phyloP scores from a whole-genome alignment of 176 grass and related monocot species.

The Oryza glaberrima region DNA sequence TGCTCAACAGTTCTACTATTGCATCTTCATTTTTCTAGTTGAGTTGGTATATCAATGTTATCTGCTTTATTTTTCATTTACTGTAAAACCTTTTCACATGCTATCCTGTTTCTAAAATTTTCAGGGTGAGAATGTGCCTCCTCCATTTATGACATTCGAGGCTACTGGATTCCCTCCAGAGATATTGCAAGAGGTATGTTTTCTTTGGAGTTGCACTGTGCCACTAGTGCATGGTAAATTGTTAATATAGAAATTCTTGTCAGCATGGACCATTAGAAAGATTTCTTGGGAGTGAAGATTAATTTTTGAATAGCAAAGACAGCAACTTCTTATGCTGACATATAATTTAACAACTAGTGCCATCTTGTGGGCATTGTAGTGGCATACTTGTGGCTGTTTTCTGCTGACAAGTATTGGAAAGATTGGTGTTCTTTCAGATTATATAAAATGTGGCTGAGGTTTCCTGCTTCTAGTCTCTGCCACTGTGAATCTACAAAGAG shows the following conservation, averaged over 20 bases:
- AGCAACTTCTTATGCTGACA: conserved; percentile 49
- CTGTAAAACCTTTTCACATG: conserved; percentile 36
- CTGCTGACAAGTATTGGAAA: conserved; percentile 72
- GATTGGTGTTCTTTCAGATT: conserved; percentile 76
- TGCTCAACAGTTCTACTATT: conserved; percentile 8
- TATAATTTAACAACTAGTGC: conserved; percentile 52
- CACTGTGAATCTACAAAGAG: conserved; percentile 74
- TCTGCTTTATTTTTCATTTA: conserved; percentile 27
- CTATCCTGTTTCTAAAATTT: conserved; percentile 48
- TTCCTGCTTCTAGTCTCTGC: conserved; percentile 86
- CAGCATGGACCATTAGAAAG: neutral
- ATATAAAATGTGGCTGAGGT: conserved; percentile 71
- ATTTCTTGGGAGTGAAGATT: conserved; percentile 22
- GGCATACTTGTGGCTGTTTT: conserved; percentile 67
- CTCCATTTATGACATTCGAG: conserved; percentile 99
- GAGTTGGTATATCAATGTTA: neutral
- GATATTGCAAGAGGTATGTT: conserved; percentile 90
- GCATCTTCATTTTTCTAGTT: conserved; percentile 31
- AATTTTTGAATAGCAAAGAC: conserved; percentile 15
- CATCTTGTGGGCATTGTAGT: conserved; percentile 57
- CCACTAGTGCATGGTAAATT: neutral
- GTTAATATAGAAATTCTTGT: conserved; percentile 25
- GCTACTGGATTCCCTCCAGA: conserved; percentile 92
- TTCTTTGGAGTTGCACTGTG: conserved; percentile 31
- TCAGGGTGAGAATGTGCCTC: conserved; percentile 90